phyloP scores from a whole-genome alignment of 192 early-diverging fungal species.

The Lobosporangium transversale region DNA sequence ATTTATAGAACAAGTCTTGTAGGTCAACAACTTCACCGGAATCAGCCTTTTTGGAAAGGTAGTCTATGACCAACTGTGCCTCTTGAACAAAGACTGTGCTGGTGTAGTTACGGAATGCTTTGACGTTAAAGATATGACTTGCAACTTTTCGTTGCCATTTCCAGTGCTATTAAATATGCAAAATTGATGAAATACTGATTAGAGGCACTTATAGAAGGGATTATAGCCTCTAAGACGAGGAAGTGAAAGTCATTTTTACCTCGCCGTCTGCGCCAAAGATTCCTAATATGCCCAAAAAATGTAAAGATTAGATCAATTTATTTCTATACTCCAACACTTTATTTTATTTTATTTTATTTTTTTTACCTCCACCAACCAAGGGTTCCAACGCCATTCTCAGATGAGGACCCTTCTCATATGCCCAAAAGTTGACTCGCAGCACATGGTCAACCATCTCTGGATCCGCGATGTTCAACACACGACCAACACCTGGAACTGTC shows the following conservation, averaged over 20 bases:
- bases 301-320: background rate
- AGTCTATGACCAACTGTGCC: constrained; percentile 30
- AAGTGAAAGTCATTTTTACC: constrained; percentile 7
- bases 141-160: constrained; percentile 54
- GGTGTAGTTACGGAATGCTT: constrained; percentile 53
- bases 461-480: constrained; percentile 28
- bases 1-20: constrained; percentile 58
- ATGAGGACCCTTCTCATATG: constrained; percentile 42
- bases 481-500: constrained; percentile 30
- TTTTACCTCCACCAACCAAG: constrained; percentile 39
- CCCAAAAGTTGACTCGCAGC: constrained; percentile 47
- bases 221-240: background rate
- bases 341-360: constrained; percentile 3
- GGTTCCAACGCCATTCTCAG: constrained; percentile 22
- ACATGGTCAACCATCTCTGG: constrained; percentile 44
- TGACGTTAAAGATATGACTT: constrained; percentile 55
- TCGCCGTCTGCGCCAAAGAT: constrained; percentile 49
- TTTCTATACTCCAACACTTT: background rate
- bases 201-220: too few species aligned
- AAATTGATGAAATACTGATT: too few species aligned
- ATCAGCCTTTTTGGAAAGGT: constrained; percentile 29
- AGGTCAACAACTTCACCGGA: constrained; percentile 51
- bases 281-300: constrained; percentile 7
- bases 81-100: constrained; percentile 32
- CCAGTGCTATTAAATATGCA: constrained; percentile 42